Conservation (phyloP, 1,139 yeast genomes). For the Geotrichum carabidarum region DNA sequence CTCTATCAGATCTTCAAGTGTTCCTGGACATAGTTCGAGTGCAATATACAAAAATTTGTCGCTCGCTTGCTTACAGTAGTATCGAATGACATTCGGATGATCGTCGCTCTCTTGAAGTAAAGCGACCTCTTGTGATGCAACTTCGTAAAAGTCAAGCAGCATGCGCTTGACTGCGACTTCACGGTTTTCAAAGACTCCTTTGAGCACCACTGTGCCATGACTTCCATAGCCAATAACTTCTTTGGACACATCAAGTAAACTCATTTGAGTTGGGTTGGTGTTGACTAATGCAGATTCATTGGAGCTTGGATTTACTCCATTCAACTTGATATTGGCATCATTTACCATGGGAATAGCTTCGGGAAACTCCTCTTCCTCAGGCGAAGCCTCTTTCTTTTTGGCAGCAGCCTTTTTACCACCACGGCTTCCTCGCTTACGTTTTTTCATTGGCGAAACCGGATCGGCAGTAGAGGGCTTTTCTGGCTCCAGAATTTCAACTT, state of each 20-base stretch:
- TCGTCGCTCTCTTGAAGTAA: conserved; percentile 90
- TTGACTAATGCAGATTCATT: background rate
- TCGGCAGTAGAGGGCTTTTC: conserved; percentile 13
- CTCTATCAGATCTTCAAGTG: conserved; percentile 71
- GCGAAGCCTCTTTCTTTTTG: conserved; percentile 10
- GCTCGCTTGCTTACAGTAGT: conserved; percentile 84
- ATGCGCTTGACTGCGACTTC: conserved; percentile 95
- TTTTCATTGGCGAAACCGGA: conserved; percentile 34
- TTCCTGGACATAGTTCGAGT: conserved; percentile 81
- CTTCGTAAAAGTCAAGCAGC: conserved; percentile 87
- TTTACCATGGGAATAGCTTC: conserved; percentile 14
- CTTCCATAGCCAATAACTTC: conserved; percentile 88
- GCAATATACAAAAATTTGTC: conserved; percentile 91
- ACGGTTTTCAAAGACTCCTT: conserved; percentile 83
- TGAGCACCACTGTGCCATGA: conserved; percentile 90
- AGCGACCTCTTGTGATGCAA: conserved; percentile 91
- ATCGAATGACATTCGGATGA: conserved; percentile 90
- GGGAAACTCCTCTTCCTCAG: conserved; percentile 9
- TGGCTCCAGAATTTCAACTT: conserved; percentile 26
- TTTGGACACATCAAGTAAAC: conserved; percentile 61
- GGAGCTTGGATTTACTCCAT: background rate
- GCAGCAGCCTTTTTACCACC: conserved; percentile 61
- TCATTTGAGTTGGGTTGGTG: conserved; percentile 28
- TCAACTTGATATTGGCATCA: conserved; percentile 12
- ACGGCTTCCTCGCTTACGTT: conserved; percentile 77